Base-by-base conservation (phyloP, 1,139 yeast species). In the Candida pseudoviswanathii region DNA sequence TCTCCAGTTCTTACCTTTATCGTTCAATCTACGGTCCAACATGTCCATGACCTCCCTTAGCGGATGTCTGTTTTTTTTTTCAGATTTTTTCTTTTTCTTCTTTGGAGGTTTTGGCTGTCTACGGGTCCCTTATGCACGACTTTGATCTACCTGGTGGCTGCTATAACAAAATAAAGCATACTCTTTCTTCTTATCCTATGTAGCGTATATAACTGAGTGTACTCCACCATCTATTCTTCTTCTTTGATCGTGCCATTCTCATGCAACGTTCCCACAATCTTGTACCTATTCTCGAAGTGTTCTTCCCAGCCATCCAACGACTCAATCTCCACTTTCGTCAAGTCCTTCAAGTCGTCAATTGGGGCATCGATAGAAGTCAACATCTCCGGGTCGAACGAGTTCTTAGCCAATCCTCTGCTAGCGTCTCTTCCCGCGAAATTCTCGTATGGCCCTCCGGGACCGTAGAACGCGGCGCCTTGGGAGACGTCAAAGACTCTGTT, bases 351-450 rank as follows among this genome's bases (percentile, higher is more conserved):
- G 10, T 70, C 69, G 62, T 94, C 99, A 56, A 94, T 80, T 9
- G 96, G 95, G 54, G 83, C 73, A 52, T 81, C 85, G 64, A 85
- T 71, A 10, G 81, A 76, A 43, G 80, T 82, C 41, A 87, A 73
- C 49, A 77, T 73, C 2, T 68, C 79, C 34, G 76, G 65, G 46
- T 94, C 98, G 70, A 94, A 94, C 32, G 96, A 88, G 67, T 92
- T 94, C 61, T 82, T 76, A 1, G 98, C 97, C 54, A 94, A 78
- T 0, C 99, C 99, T 56, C 99, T 75, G 2, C 96, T 87, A 2
- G 99, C 98, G 69, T 94, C 99, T 58, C 90, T 86, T 3, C 99
- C 99, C 1, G 98, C 98, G 75, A 94, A 94, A 64, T 90, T 91
- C 50, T 88, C 86, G 67, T 94, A 94, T 0, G 98, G 96, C 0